Evolutionary conservation across 257 asterid species (phyloP), one percentile per base, ranked within the genome.

Genomic region (Buddleja alternifolia): DNA sequence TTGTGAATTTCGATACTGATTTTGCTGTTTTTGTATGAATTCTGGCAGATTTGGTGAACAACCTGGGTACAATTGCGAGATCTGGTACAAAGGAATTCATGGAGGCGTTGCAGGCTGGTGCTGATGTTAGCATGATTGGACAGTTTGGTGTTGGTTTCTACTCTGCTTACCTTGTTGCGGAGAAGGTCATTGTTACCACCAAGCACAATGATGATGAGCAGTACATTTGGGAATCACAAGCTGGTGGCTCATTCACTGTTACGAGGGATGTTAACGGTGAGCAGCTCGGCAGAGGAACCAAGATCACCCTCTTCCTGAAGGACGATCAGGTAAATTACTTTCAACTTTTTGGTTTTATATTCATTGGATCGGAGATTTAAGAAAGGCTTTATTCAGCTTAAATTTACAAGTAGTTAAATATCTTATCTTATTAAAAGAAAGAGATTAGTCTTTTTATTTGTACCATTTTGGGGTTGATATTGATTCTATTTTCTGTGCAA

Each of bases 141-240:
- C 86, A 75, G 25, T 81, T 81, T 17, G 86, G 83, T 17, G 84
- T 73, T 15, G 84, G 85, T 14, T 82, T 79, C 70, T 82, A 78
- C 73, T 78, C 84, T 10, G 75, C 82, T 19, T 82, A 73, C 64
- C 78, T 78, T 16, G 80, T 79, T 2, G 77, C 83, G 0, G 81
- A 82, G 57, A 79, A 73, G 61, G 84, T 82, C 0, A 74, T 78
- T 25, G 86, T 81, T 1, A 81, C 83, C 8, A 77, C 87, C 29
- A 82, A 82, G 64, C 87, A 78, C 78, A 82, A 82, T 16, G 88
- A 80, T 21, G 84, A 79, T n/a, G 83, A 77, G 68, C 82, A 83
- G 47, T 79, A 81, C 62, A 25, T 79, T 1, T 82, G 87, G 87
- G 87, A 82, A 36, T 78, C 84, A 15, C 86, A 77, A 58, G 83